Base-by-base conservation (phyloP, 169 alveolate species). In the Cryptosporidium sp. region DNA sequence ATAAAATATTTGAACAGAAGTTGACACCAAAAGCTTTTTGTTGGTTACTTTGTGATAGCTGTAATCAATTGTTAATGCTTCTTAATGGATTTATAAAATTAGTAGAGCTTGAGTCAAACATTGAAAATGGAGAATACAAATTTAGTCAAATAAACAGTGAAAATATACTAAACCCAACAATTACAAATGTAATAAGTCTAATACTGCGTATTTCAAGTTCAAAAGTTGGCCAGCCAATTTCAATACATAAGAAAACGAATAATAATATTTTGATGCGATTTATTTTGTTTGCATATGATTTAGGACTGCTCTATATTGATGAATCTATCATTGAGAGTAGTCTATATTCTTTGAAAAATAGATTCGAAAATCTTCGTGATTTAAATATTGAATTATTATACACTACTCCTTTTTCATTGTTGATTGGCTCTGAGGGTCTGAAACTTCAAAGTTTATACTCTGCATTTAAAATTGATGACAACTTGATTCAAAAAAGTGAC, bases 1-100 rank as follows among this genome's bases (percentile, higher is more conserved):
- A 80, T 37, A 80, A 80, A 26, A 48, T 80, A 29, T 80, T 80
- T 62, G 89, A 80, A 67, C 89, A 80, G 48, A 80, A 80, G 23
- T 67, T 80, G 51, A 48, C 68, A 45, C 80, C 89, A 39, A 80
- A 62, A 44, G 80, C 89, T 42, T 80, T 80, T 80, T 45, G 89
- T 18, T 80, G 89, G 89, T 44, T 80, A 33, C 45, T 80, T 61
- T 80, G 89, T 62, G 89, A 80, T 35, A 61, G 33, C 26, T 62
- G 89, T 42, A 80, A 62, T 29, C 89, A 80, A 39, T 18, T 80
- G n/a, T 31, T 80, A 16, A 58, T 65, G 48, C 70, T 80, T 31
- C 4, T 80, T 23, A 80, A 80, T 29, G 89, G 75, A 23, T 80
- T 80, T 80, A 60, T 80, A 18, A 35, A 56, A 53, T 8, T 73